Conservation (phyloP, 495 filamentous ascomycete species). For the Penicillium chermesinum region DNA sequence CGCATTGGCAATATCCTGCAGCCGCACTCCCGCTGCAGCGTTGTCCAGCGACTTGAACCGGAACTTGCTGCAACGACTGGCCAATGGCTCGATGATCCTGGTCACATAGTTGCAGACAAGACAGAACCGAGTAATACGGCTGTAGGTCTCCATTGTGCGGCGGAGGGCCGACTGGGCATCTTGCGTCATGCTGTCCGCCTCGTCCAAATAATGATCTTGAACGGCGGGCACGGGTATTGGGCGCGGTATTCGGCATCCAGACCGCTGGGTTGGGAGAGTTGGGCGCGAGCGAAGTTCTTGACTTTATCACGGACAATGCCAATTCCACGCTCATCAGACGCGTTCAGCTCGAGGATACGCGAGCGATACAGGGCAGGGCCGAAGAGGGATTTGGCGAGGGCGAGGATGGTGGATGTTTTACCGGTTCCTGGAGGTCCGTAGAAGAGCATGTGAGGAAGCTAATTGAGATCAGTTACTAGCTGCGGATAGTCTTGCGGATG, state of each 20-base stretch:
- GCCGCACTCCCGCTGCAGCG: slow-evolving; percentile 63
- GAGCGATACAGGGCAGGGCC: slow-evolving; percentile 90
- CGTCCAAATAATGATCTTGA: slow-evolving; percentile 98
- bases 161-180: slow-evolving; percentile 91
- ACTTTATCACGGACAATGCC: slow-evolving; percentile 97
- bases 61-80: slow-evolving; percentile 89
- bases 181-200: slow-evolving; percentile 98
- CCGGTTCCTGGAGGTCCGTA: slow-evolving; percentile 97
- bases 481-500: background rate
- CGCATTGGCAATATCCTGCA: slow-evolving; percentile 72
- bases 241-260: slow-evolving; percentile 59
- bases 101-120: slow-evolving; percentile 99
- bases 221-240: slow-evolving; percentile 89
- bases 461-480: background rate
- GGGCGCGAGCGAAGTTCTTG: slow-evolving; percentile 94
- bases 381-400: slow-evolving; percentile 94
- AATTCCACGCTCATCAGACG: slow-evolving; percentile 97
- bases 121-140: slow-evolving; percentile 93
- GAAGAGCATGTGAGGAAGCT: slow-evolving; percentile 99
- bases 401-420: slow-evolving; percentile 97
- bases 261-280: slow-evolving; percentile 74
- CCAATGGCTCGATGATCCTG: slow-evolving; percentile 92
- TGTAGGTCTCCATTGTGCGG: slow-evolving; percentile 97
- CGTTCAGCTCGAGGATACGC: slow-evolving; percentile 95
- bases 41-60: slow-evolving; percentile 94